These are phyloP conservation scores for Medicago truncatula DNA, from an alignment of 306 rosid species.

Conservation along the genomic window MtrunA17r5.0-ANR NC_053043.1:21231001-21231500, in stretches of 20 bases:
- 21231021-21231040: slow-evolving; percentile 51
- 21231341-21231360: slow-evolving; percentile 49
- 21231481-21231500: slow-evolving; percentile 54
- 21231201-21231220: slow-evolving; percentile 45
- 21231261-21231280: slow-evolving; percentile 71
- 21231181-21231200: slow-evolving; percentile 46
- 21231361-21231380: slow-evolving; percentile 32
- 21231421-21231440: slow-evolving; percentile 59
- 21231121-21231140: slow-evolving; percentile 61
- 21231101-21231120: slow-evolving; percentile 68
- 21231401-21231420: slow-evolving; percentile 51
- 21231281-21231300: slow-evolving; percentile 55
- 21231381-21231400: slow-evolving; percentile 37
- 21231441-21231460: slow-evolving; percentile 61
- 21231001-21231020: slow-evolving; percentile 51
- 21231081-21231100: slow-evolving; percentile 51
- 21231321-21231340: slow-evolving; percentile 50
- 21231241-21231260: slow-evolving; percentile 75
- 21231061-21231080: slow-evolving; percentile 52
- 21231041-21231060: slow-evolving; percentile 51
- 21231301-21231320: slow-evolving; percentile 59
- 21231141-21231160: slow-evolving; percentile 65
- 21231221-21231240: slow-evolving; percentile 60
- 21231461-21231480: slow-evolving; percentile 72
- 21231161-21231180: slow-evolving; percentile 61